Base-by-base conservation (phyloP, 176 grass and related monocot genomes). In the Ampelocalamus luodianensis region DNA sequence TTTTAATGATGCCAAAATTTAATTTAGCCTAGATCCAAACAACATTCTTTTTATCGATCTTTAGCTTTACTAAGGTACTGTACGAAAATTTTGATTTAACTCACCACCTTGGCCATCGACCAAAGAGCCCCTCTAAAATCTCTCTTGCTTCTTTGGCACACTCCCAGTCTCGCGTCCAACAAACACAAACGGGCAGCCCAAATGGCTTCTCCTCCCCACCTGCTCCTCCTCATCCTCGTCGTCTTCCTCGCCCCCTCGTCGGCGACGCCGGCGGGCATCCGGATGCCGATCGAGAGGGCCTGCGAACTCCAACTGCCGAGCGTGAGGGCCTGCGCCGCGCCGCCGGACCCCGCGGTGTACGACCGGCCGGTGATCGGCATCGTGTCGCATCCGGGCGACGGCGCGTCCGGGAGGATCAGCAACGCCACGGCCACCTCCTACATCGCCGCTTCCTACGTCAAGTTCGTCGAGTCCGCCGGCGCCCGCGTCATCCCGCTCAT, bases 381-480 rank as follows among this genome's bases (percentile, higher is more conserved):
- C 51, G 51, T 54, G 17, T 54, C 51, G 51, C 51, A 54, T 17
- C 51, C 51, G 51, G 51, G 51, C 48, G 48, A 95, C 80, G 90
- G 93, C 27, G 90, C 88, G 5, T 71, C 67, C 10, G 96, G 91
- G 23, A 77, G 88, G 72, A 87, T 95, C 66, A 87, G 78, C 73
- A 93, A 90, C 85, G 55, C 36, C 64, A 85, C 84, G 23, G 65
- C 79, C 36, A 71, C 79, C 37, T 95, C 90, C 72, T 90, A 89
- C 85, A 90, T 91, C 72, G 81, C 61, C 16, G 83, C 80, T 3
- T 96, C 93, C 79, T 96, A 96, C 80, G 86, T 98, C 79, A 98
- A 98, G 85, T 98, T 96, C 86, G 93, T 96, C 74, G 93, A 98
- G 85, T 78, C 88, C 43, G 91, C 89, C 16, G 93, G 96, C 42